Evolutionary conservation across 805 yeast species (phyloP), one percentile per base, ranked within the genome.

Genomic region (Saccharomycopsis microspora): DNA sequence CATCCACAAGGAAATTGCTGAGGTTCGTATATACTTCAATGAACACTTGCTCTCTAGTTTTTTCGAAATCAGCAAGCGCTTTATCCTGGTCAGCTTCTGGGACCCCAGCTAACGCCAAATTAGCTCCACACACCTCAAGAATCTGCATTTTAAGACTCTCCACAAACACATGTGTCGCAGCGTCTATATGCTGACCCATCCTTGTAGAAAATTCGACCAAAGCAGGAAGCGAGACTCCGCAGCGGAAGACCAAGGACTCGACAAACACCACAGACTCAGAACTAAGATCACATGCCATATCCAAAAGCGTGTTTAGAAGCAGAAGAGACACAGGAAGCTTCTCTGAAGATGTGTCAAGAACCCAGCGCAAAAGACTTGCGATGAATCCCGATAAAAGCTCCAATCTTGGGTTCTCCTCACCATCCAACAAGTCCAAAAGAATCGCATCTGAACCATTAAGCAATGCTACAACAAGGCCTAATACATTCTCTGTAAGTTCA

Each of bases 401-500:
- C 8, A 34, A 8, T 9, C 8, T 8, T 8, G 36, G 10, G 36
- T n/a, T 8, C n/a, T 34, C n/a, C n/a, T 34, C 36, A 34, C 10
- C 10, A 0, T 66, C 66, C 32, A 67, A 49, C 5, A 74, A 54
- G 4, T 66, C 63, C 30, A 68, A 66, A 44, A 77, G 70, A n/a
- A 84, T 72, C n/a, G 72, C 78, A 29, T 77, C 80, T 5, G 82
- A 74, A 8, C 80, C 74, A 56, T 79, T 75, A 27, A 82, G 76
- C 43, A 88, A 67, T 1, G 82, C 82, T 19, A 80, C 78, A 5
- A 80, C 62, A 47, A 87, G 69, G 0, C 93, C 80, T 33, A 86
- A 58, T 28, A 87, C 58, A 59, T 86, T 86, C 55, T 87, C 96
- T 3, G 80, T 68, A 57, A 75, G 80, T 54, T 82, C 90, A 55